Conservation (phyloP, 2,329 filamentous ascomycete genomes). For the Alternaria sp. region DNA sequence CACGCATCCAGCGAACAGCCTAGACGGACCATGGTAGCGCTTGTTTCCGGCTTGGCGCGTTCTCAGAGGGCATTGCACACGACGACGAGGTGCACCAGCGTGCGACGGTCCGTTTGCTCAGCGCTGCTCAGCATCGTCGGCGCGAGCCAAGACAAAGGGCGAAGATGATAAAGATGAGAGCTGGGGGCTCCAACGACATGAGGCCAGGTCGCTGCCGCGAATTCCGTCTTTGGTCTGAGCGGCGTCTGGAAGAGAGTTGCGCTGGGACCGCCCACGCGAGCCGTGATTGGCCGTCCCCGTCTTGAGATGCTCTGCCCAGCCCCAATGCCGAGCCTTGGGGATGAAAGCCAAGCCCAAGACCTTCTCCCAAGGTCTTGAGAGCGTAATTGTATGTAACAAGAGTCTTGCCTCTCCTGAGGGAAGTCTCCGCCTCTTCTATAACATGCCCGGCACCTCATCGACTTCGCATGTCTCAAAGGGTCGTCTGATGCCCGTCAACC, state of each 20-base stretch:
- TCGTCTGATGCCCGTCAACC: conserved; percentile 34
- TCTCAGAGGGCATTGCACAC: neutral
- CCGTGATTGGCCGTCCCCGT: conserved; percentile 31
- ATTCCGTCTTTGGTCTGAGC: conserved; percentile 36
- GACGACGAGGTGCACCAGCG: neutral
- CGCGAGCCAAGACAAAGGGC: conserved; percentile 12
- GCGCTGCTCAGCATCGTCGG: conserved; percentile 14
- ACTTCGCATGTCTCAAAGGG: conserved; percentile 20
- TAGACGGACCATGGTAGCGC: conserved; percentile 23
- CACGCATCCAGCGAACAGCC: conserved; percentile 19
- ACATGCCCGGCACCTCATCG: conserved; percentile 40
- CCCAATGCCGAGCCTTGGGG: conserved; percentile 35
- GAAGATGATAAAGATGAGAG: neutral
- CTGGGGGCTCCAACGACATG: conserved; percentile 6
- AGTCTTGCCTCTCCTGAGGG: conserved; percentile 44
- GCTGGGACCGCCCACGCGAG: conserved; percentile 2
- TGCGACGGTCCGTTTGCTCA: conserved; percentile 2
- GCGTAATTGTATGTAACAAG: conserved; percentile 41
- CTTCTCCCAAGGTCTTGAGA: conserved; percentile 41
- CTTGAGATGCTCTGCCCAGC: conserved; percentile 23
- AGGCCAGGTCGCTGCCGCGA: conserved; percentile 26
- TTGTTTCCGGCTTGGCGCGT: conserved; percentile 10
- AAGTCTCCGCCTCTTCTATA: conserved; percentile 39
- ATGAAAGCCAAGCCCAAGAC: conserved; percentile 40
- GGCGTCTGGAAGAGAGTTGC: conserved; percentile 12